phyloP scores from a whole-genome alignment of 2,329 filamentous ascomycete species.

The Plenodomus lindquistii region DNA sequence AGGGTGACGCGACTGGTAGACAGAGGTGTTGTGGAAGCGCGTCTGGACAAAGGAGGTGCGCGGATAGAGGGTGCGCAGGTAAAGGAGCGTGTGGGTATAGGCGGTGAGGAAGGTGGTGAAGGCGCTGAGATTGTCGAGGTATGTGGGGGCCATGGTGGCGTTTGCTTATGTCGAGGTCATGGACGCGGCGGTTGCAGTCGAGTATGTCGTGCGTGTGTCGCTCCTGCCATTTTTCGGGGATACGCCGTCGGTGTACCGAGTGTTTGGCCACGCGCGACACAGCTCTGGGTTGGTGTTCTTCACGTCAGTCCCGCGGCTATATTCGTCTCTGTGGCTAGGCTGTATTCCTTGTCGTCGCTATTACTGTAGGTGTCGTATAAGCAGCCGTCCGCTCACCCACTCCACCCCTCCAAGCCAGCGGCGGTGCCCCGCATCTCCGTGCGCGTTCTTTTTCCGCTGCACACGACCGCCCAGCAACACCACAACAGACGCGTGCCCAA shows the following conservation, averaged over 20 bases:
- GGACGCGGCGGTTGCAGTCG: neutral
- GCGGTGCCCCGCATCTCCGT: slow-evolving; percentile 31
- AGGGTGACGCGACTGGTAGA: slow-evolving; percentile 84
- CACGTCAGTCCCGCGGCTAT: neutral
- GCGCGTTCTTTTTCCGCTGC: slow-evolving; percentile 24
- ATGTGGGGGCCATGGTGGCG: slow-evolving; percentile 33
- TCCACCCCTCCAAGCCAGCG: slow-evolving; percentile 14
- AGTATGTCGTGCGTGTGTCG: neutral
- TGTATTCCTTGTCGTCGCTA: neutral
- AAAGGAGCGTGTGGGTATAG: slow-evolving; percentile 83
- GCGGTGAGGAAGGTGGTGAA: slow-evolving; percentile 82
- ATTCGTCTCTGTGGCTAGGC: neutral
- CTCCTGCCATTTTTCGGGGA: neutral
- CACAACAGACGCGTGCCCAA: slow-evolving; percentile 27
- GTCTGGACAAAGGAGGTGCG: slow-evolving; percentile 74
- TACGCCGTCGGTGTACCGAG: neutral
- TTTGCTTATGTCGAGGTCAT: neutral
- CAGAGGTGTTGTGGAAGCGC: slow-evolving; percentile 80
- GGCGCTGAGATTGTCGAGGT: slow-evolving; percentile 61
- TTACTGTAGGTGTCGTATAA: neutral
- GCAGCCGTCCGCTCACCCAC: slow-evolving; percentile 14
- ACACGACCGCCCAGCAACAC: slow-evolving; percentile 19
- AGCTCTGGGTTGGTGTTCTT: neutral
- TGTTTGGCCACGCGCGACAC: neutral
- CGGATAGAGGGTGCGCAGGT: slow-evolving; percentile 80